Base-by-base conservation (phyloP, 805 yeast genomes). In the Starmerella geochares region DNA sequence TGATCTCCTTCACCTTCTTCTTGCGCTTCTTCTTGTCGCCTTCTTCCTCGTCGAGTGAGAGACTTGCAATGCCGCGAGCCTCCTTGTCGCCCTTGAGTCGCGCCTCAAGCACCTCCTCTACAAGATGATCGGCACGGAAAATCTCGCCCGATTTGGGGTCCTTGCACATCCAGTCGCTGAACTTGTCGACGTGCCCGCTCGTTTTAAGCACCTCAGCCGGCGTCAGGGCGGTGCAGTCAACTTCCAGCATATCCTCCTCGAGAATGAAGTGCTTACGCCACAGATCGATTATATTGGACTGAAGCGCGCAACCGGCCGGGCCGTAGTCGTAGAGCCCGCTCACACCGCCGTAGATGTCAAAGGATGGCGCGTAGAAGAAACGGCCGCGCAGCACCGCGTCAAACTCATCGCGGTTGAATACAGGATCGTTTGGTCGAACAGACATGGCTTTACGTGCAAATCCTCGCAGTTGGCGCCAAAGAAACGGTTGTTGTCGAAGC, bases 271-370 rank as follows among this genome's bases (percentile, higher is more conserved):
- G 99, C 68, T 88, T 90, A 74, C 97, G 83, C 98, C 98, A 92
- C 45, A 78, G 76, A 64, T 94, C 99, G 54, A 92, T 74, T 55
- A 92, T 76, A 68, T 92, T 90, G 62, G 96, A 95, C 74, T 90
- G 97, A 70, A 92, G 78, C 11, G 97, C 94, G 73, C 97, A 90
- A 55, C 98, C 98, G 67, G 98, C 96, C 56, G 99, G 99, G 72
- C 99, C 99, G 66, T 88, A 92, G 68, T 92, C 99, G 68, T 86
- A 92, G 52, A 92, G 75, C 58, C 99, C 99, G 44, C 96, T 85
- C 41, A 92, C 97, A 68, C 98, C 98, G 60, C 98, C 98, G 67
- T 92, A 92, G 56, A 90, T 79, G 66, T 92, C 98, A 63, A 92
- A 92, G 31, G 97, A 81, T 57, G 99, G 99, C 16, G 97, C 96